Conservation (phyloP, 495 filamentous ascomycete genomes). For the Penicillium samsonianum region DNA sequence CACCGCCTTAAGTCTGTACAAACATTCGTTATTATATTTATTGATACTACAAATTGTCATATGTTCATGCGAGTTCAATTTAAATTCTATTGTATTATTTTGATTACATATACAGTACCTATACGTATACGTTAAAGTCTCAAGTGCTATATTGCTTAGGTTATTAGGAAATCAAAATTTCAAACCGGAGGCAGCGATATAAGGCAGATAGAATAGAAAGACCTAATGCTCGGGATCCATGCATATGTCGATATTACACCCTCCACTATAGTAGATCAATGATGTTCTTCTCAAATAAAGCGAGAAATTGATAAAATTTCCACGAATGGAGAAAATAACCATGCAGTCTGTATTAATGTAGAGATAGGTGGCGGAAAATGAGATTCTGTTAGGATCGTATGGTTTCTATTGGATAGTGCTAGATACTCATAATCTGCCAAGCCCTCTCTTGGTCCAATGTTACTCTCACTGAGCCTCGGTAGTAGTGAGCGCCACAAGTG, state of each 20-base stretch:
- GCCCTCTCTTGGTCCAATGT: too few species aligned
- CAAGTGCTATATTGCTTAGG: not conserved
- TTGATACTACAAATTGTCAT: not conserved
- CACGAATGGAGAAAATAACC: not conserved
- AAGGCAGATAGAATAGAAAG: not conserved
- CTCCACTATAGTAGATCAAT: not conserved
- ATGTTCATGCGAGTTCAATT: not conserved
- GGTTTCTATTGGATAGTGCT: too few species aligned
- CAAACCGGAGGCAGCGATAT: not conserved
- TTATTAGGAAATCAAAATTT: not conserved
- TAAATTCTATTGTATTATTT: slow-evolving; percentile 2
- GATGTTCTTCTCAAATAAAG: not conserved
- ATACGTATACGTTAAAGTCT: not conserved
- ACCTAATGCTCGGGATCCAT: not conserved
- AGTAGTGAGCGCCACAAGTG: too few species aligned
- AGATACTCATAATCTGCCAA: too few species aligned
- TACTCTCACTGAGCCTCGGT: too few species aligned
- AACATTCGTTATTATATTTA: not conserved
- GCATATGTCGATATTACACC: not conserved
- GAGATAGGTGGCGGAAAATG: not conserved
- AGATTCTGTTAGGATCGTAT: too few species aligned
- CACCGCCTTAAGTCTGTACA: not conserved
- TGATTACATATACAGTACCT: not conserved
- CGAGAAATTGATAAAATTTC: not conserved
- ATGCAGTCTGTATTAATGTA: not conserved